Base-by-base conservation (phyloP, 2,329 filamentous ascomycete genomes). In the Fusarium avenaceum region DNA sequence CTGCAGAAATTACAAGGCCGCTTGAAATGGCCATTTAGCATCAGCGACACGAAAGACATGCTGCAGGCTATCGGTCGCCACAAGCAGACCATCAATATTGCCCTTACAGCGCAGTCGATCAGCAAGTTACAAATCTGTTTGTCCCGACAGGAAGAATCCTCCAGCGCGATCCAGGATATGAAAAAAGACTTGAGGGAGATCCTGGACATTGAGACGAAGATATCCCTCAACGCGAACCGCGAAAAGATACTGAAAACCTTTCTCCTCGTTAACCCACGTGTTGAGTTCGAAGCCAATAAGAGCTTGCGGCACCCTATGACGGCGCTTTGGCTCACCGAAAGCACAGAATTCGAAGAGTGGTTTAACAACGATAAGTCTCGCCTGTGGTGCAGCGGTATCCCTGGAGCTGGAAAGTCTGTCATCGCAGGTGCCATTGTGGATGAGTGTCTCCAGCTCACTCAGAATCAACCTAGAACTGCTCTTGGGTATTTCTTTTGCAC, bases 401-500 rank as follows among this genome's bases (percentile, higher is more conserved):
- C 67, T 0, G 64, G 67, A 0, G 50, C 49, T 8, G 61, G 65
- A 0, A 69, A 69, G 19, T 57, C 64, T 0, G 14, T 69, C 2
- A 33, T 69, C 3, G 67, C 67, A 4, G 53, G 64, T 4, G 39
- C 50, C 1, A 11, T 30, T 26, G 15, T n/a, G 6, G 38, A 39
- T n/a, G 38, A 39, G 38, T 4, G 9, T 30, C 28, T 30, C 8
- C 3, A 43, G 24, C 4, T 33, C 17, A 3, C 22, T 32, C 28
- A 30, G 4, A 2, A 11, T 17, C 20, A 7, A 3, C 5, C 33
- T 1, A 32, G 15, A 4, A 10, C 9, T 1, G 28, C 9, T 30
- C 30, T 42, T 1, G 64, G 47, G 14, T 69, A 55, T 24, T 69
- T 62, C 30, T 69, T 69, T 15, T 69, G 67, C 13, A 53, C 57